Conservation (phyloP, 2,329 filamentous ascomycete species). For the Pseudogymnoascus sp. region DNA sequence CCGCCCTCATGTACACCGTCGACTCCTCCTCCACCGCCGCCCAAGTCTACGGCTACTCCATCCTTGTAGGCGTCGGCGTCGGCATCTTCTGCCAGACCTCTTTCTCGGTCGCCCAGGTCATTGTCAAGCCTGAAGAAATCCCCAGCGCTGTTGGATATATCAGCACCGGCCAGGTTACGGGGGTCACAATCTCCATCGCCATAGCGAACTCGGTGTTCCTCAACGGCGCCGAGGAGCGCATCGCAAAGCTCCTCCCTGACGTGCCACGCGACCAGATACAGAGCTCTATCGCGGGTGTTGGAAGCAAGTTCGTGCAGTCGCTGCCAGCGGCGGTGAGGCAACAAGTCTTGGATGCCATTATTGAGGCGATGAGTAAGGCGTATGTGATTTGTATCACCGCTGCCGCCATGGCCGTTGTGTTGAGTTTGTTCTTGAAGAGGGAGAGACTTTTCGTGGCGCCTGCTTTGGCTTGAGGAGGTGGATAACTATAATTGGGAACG, state of each 20-base stretch:
- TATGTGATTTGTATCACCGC: constrained; percentile 30
- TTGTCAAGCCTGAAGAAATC: constrained; percentile 27
- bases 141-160: constrained; percentile 33
- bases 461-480: background rate
- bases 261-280: constrained; percentile 25
- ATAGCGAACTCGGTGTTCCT: constrained; percentile 34
- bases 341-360: constrained; percentile 28
- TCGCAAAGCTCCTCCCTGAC: constrained; percentile 25
- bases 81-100: constrained; percentile 30
- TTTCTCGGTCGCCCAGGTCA: constrained; percentile 33
- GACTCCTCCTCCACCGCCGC: constrained; percentile 14
- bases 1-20: constrained; percentile 25
- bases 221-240: constrained; percentile 27
- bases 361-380: constrained; percentile 28
- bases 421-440: constrained; percentile 30
- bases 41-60: constrained; percentile 23
- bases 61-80: constrained; percentile 28
- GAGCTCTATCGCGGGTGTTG: constrained; percentile 25
- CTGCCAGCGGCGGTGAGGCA: constrained; percentile 15
- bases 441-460: constrained; percentile 29
- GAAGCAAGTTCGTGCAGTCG: constrained; percentile 20
- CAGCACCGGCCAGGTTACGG: constrained; percentile 30
- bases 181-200: constrained; percentile 31
- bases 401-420: constrained; percentile 27
- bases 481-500: background rate